Percentiles rank a stretch among this genome's conserved stretches.
These are phyloP conservation scores for Schizothecium vesticola DNA, from an alignment of 495 filamentous ascomycete species.

Conservation along the genomic window DNA sequence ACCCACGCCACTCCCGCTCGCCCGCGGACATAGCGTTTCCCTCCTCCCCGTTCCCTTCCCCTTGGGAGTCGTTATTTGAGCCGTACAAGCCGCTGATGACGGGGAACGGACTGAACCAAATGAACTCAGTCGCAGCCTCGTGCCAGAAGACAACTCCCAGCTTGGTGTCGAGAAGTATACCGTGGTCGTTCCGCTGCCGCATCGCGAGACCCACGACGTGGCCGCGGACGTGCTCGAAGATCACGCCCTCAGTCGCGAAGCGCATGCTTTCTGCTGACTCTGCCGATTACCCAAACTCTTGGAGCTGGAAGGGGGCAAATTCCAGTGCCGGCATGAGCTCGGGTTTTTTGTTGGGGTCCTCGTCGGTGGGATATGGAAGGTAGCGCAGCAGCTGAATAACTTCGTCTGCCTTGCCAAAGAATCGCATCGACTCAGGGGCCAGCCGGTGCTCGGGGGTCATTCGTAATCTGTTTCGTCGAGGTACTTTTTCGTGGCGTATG, in stretches of 20 bases:
- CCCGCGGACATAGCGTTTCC: neutral
- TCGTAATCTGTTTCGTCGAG: conserved; percentile 11
- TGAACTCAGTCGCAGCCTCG: conserved; percentile 4
- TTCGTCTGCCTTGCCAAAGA: conserved; percentile 20
- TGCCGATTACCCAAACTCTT: neutral
- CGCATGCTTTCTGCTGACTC: neutral
- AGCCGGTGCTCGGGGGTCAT: conserved; percentile 17
- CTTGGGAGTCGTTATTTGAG: neutral
- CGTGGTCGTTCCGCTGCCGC: conserved; percentile 4
- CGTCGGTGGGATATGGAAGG: conserved; percentile 13
- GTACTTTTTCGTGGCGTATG: conserved; percentile 22
- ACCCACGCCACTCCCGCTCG: conserved; percentile 10
- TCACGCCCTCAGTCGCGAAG: conserved; percentile 2
- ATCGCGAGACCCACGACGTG: conserved; percentile 17
- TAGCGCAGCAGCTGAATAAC: conserved; percentile 22
- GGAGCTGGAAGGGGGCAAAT: conserved; percentile 4
- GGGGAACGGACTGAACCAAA: neutral
- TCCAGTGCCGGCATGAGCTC: conserved; percentile 8
- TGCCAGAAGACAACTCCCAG: conserved; percentile 20
- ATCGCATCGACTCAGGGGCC: conserved; percentile 17
- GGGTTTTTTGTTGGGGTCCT: neutral
- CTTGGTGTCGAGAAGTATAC: conserved; percentile 23
- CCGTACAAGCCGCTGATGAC: neutral
- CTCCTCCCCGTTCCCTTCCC: neutral
- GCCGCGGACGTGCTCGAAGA: conserved; percentile 1